Percentiles rank a stretch among this genome's conserved stretches.
phyloP scores from a whole-genome alignment of 1,284 basidiomycete species.

The Xerocomus nothofagi region DNA sequence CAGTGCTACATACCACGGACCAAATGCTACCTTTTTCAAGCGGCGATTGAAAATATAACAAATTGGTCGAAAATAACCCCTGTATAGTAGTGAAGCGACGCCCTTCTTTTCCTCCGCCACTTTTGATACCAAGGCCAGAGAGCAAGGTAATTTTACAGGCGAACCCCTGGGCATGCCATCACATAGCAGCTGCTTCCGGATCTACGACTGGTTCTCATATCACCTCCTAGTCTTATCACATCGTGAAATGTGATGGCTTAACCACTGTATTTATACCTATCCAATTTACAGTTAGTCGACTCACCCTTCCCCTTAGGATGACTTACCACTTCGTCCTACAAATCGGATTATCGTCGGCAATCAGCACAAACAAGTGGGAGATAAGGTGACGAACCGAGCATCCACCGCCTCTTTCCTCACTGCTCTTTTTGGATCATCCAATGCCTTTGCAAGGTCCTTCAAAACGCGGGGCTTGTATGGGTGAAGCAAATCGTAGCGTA shows the following conservation, averaged over 20 bases:
- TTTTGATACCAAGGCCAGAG: neutral
- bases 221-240: neutral
- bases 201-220: neutral
- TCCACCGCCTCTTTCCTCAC: conserved; percentile 89
- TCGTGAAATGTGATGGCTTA: conserved; percentile 20
- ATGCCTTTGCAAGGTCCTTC: conserved; percentile 65
- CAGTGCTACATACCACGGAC: no score
- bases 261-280: conserved; percentile 60
- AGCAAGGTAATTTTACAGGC: neutral
- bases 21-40: conserved; percentile 15
- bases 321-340: conserved; percentile 55
- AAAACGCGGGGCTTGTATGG: conserved; percentile 73
- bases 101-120: no score
- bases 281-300: neutral
- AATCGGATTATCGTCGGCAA: conserved; percentile 2
- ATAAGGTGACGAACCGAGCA: conserved; percentile 51
- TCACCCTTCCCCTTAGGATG: neutral
- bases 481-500: conserved; percentile 80
- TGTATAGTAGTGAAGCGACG: no score
- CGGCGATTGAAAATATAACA: conserved; percentile 24
- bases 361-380: neutral
- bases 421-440: conserved; percentile 83
- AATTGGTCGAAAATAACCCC: neutral
- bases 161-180: neutral
- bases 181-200: neutral